Conservation (phyloP, 108 stramenopile species). For the Fistulifera solaris region DNA sequence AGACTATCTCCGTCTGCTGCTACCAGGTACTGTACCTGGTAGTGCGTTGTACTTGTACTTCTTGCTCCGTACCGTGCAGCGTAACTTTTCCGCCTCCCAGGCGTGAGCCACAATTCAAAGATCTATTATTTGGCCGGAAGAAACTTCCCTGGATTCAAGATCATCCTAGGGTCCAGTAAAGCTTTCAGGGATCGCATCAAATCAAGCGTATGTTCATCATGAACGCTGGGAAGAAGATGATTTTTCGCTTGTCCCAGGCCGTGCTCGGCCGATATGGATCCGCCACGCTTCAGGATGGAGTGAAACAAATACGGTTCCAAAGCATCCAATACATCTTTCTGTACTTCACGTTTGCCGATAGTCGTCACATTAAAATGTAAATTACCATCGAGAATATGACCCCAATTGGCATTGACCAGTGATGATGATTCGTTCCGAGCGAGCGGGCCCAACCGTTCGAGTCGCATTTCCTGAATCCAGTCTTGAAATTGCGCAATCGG, state of each 20-base stretch:
- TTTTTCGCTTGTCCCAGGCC: conserved; percentile 93
- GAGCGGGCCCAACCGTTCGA: conserved; percentile 13
- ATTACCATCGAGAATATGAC: conserved; percentile 73
- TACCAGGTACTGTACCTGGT: no score
- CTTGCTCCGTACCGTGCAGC: no score
- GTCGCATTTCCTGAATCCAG: conserved; percentile 50
- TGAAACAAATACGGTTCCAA: conserved; percentile 78
- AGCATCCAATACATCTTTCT: conserved; percentile 16
- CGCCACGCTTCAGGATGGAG: conserved; percentile 50
- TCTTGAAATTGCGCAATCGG: conserved; percentile 60
- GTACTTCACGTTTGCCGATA: conserved; percentile 32
- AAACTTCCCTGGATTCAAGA: conserved; percentile 80
- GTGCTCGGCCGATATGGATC: conserved; percentile 98
- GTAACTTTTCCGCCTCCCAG: no score
- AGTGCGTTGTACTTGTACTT: no score
- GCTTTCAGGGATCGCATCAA: conserved; percentile 50
- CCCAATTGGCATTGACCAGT: conserved; percentile 22
- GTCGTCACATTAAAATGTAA: conserved; percentile 88
- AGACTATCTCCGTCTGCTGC: no score
- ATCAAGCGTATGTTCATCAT: conserved; percentile 29
- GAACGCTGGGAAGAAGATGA: conserved; percentile 29
- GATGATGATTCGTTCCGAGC: no score
- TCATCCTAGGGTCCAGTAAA: conserved; percentile 68
- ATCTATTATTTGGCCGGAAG: no score
- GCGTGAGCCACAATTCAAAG: no score